Conservation (phyloP, 1,139 yeast genomes). For the Kodamaea derodonti region DNA sequence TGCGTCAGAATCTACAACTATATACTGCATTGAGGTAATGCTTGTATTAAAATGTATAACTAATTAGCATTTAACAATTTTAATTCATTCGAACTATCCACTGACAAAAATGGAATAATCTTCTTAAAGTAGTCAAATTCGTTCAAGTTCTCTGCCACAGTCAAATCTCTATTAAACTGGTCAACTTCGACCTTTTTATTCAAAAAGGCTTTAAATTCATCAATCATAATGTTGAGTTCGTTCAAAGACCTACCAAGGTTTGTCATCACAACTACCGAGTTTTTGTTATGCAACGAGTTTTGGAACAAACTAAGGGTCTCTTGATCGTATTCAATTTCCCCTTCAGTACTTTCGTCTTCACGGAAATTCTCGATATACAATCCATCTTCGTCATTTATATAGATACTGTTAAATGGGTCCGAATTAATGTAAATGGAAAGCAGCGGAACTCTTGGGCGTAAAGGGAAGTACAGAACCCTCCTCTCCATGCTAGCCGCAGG, state of each 20-base stretch:
- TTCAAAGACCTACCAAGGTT: conserved; percentile 61
- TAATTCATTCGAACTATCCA: conserved; percentile 36
- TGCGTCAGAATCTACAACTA: too few species aligned
- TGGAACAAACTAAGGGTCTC: conserved; percentile 6
- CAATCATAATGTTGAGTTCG: conserved; percentile 57
- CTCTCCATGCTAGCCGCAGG: not conserved
- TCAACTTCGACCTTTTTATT: conserved; percentile 35
- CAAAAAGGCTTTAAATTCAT: conserved; percentile 58
- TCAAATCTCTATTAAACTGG: conserved; percentile 22
- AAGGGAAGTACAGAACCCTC: conserved; percentile 11
- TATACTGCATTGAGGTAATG: too few species aligned
- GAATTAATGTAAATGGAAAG: conserved; percentile 33
- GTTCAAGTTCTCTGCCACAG: conserved; percentile 13
- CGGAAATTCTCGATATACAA: conserved; percentile 11
- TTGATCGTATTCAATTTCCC: conserved; percentile 16
- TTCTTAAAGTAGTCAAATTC: conserved; percentile 36
- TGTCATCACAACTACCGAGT: conserved; percentile 9
- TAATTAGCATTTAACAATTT: conserved; percentile 37
- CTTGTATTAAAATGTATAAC: too few species aligned
- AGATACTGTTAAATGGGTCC: conserved; percentile 29
- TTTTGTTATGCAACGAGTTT: conserved; percentile 4
- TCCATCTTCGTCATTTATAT: conserved; percentile 28
- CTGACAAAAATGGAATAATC: conserved; percentile 39
- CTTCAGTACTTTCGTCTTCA: conserved; percentile 24
- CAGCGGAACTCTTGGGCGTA: conserved; percentile 31